These are phyloP conservation scores for Globisporangium nodosum DNA, from an alignment of 352 stramenopile species.

Conservation along the genomic window DNA sequence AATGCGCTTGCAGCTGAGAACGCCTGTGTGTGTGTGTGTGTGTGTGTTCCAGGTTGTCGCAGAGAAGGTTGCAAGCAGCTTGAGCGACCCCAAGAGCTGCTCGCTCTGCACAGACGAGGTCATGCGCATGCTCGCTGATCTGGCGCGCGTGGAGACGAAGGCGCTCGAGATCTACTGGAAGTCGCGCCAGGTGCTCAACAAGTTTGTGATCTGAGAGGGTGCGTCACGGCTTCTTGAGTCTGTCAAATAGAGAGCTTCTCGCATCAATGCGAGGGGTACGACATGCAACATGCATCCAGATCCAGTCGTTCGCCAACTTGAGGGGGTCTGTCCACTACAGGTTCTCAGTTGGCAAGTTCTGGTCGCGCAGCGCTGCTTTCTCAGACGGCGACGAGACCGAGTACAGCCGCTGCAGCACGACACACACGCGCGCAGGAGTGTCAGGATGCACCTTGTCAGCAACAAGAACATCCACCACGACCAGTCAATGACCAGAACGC, in stretches of 20 bases:
- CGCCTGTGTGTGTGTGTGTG: no score
- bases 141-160: slow-evolving; percentile 35
- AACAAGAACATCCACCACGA: background rate
- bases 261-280: background rate
- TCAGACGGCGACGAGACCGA: slow-evolving; percentile 64
- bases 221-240: background rate
- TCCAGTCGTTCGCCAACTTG: background rate
- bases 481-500: background rate
- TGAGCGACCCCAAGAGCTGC: slow-evolving; percentile 22
- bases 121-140: slow-evolving; percentile 28
- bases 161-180: slow-evolving; percentile 56
- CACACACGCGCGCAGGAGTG: background rate
- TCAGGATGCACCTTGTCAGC: background rate
- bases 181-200: slow-evolving; percentile 33
- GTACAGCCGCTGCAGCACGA: slow-evolving; percentile 43
- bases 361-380: slow-evolving; percentile 57
- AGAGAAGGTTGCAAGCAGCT: slow-evolving; percentile 20
- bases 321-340: slow-evolving; percentile 17
- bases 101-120: slow-evolving; percentile 43
- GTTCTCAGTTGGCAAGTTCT: slow-evolving; percentile 58
- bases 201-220: slow-evolving; percentile 26
- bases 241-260: background rate
- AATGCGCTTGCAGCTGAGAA: background rate
- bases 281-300: background rate
- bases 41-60: slow-evolving; percentile 22